Conservation (phyloP, 495 filamentous ascomycete species). For the Tuber borchii region DNA sequence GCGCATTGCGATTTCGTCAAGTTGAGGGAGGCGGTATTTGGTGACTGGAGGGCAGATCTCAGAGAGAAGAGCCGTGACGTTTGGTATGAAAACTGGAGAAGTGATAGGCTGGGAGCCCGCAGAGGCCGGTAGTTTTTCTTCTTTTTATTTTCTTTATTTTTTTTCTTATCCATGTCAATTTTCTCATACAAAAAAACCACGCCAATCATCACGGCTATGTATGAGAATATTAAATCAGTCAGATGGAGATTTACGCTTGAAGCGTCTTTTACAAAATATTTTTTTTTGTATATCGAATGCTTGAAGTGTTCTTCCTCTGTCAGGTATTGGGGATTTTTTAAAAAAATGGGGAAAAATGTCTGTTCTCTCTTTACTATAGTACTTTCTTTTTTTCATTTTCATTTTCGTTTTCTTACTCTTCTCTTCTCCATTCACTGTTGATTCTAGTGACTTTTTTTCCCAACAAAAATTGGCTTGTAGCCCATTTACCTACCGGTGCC, state of each 20-base stretch:
- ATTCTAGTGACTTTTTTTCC: not conserved
- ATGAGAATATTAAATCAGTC: not conserved
- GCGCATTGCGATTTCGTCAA: constrained; percentile 92
- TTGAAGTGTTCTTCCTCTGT: constrained; percentile 5
- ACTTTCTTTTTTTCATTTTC: not conserved
- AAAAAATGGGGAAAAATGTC: not conserved
- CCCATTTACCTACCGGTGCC: not conserved
- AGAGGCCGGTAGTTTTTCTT: constrained; percentile 15
- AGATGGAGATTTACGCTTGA: not conserved
- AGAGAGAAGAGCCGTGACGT: constrained; percentile 84
- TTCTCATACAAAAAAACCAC: not conserved
- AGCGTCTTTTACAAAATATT: constrained; percentile 4
- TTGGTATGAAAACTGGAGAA: constrained; percentile 97
- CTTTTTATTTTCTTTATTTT: constrained; percentile 12
- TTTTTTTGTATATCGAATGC: not conserved
- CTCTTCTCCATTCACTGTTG: not conserved
- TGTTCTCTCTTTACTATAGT: not conserved
- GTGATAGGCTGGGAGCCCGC: constrained; percentile 51
- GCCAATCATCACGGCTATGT: not conserved
- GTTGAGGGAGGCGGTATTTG: constrained; percentile 85
- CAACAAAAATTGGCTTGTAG: not conserved
- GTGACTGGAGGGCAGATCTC: constrained; percentile 84
- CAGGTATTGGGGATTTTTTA: constrained; percentile 1
- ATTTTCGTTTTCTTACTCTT: not conserved
- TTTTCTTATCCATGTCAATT: constrained; percentile 15